Evolutionary conservation across 2,329 filamentous ascomycete species (phyloP).

Genomic region (Lachnellula hyalina): DNA sequence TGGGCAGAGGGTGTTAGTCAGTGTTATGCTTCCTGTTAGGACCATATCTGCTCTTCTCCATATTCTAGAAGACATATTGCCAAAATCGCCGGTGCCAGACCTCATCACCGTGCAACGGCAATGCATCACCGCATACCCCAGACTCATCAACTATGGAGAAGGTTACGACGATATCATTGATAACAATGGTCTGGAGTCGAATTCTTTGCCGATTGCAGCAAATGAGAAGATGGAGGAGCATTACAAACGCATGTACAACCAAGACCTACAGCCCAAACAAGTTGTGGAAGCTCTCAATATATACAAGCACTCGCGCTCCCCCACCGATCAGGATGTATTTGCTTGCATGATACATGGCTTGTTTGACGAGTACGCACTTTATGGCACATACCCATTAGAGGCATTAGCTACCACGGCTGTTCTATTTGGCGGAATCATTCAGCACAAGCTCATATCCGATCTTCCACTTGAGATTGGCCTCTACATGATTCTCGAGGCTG

Average conservation of each 20-base stretch:
- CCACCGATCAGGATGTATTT: slow-evolving; percentile 88
- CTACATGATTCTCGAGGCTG: slow-evolving; percentile 95
- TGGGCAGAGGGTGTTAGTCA: slow-evolving; percentile 48
- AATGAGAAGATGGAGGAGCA: slow-evolving; percentile 94
- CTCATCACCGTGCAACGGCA: slow-evolving; percentile 77
- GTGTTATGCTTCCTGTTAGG: slow-evolving; percentile 74
- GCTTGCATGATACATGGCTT: slow-evolving; percentile 97
- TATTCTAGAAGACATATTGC: slow-evolving; percentile 68
- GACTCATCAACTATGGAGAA: slow-evolving; percentile 93
- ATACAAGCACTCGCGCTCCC: slow-evolving; percentile 82
- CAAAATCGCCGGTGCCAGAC: slow-evolving; percentile 55
- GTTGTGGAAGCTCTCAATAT: slow-evolving; percentile 79
- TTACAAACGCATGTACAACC: slow-evolving; percentile 96
- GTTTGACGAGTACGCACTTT: slow-evolving; percentile 96
- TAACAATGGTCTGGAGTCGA: slow-evolving; percentile 73
- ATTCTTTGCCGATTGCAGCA: slow-evolving; percentile 70
- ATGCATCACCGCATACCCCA: slow-evolving; percentile 88
- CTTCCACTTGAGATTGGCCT: slow-evolving; percentile 90
- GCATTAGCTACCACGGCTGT: slow-evolving; percentile 93
- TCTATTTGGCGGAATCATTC: slow-evolving; percentile 93
- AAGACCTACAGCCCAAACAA: slow-evolving; percentile 78
- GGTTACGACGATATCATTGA: slow-evolving; percentile 90
- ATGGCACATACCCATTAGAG: slow-evolving; percentile 92
- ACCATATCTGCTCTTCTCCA: slow-evolving; percentile 77
- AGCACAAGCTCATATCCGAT: slow-evolving; percentile 83